These are phyloP conservation scores for Tephrocybe sp. DNA, from an alignment of 768 basidiomycete genomes.

Conservation along the genomic window DNA sequence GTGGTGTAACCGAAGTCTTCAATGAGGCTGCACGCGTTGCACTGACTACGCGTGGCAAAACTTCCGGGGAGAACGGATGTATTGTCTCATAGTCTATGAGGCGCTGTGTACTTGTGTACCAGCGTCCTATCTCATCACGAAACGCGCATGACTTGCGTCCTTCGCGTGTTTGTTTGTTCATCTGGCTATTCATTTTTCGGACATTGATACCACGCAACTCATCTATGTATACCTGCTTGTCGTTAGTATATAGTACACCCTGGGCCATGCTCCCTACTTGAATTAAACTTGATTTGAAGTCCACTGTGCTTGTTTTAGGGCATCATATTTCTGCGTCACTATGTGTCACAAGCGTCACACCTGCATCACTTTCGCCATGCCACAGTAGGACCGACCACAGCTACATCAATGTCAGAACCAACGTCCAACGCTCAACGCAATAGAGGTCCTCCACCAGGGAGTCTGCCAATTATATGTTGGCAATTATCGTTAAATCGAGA, in stretches of 20 bases:
- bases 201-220: constrained; percentile 18
- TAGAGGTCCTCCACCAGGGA: constrained; percentile 11
- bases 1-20: constrained; percentile 92
- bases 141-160: not conserved
- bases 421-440: constrained; percentile 4
- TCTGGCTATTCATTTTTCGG: not conserved
- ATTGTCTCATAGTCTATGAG: constrained; percentile 26
- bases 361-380: too few species aligned
- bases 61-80: constrained; percentile 52
- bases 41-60: constrained; percentile 69
- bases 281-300: too few species aligned
- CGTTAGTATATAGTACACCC: too few species aligned
- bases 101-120: too few species aligned
- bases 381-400: too few species aligned
- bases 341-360: too few species aligned
- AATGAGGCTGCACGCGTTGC: constrained; percentile 88
- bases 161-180: not conserved
- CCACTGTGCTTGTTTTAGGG: too few species aligned
- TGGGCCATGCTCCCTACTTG: too few species aligned
- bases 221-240: constrained; percentile 17
- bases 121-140: too few species aligned
- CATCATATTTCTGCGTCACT: too few species aligned
- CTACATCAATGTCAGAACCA: not conserved
- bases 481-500: constrained; percentile 78
- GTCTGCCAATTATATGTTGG: constrained; percentile 66